Evolutionary conservation across 2,329 filamentous ascomycete species (phyloP), one percentile per base, ranked within the genome.

Genomic region (Phoma sp.): DNA sequence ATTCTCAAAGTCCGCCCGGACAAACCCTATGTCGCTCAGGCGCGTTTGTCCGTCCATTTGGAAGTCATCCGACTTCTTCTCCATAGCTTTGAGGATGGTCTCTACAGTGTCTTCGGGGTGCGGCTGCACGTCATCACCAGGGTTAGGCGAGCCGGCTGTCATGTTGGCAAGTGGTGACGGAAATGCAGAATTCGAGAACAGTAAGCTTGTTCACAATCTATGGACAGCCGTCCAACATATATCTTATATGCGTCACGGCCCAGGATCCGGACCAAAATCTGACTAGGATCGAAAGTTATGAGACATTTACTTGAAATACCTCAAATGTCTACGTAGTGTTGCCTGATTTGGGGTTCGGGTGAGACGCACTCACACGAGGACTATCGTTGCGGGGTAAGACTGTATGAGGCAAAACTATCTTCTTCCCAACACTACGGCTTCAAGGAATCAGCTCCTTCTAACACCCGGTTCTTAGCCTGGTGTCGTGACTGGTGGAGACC

Each of bases 11-110:
- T 55, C 52, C 35, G 40, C 35, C 9, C 50, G 49, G 6, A 41
- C 25, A 7, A 55, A 50, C 2, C 52, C 45, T 25, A 55, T 49
- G n/a, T 55, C 52, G 9, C 45, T 40, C 36, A 55, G 21, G 12
- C 29, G 36, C 4, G 52, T 55, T 41, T 49, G 27, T 25, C 45
- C 39, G 5, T 44, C 36, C 17, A 55, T 12, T 29, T 36, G 35
- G 4, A 31, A 36, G 31, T 55, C 36, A 19, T 46, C 52, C 4
- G 52, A 41, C 31, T 45, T 55, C 45, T 55, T 55, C 25, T 55
- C 52, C 52, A 55, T 55, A n/a, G 40, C 45, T 25, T 41, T 55
- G 15, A 55, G 52, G 1, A 55, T 55, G 9, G 29, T 55, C 15
- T 55, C 52, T 15, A 55, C 40, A 2, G 52, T 55, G 6, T 40